These are phyloP conservation scores for Lichtheimia corymbifera DNA, from an alignment of 371 early-diverging fungal species.

Conservation along the genomic window DNA sequence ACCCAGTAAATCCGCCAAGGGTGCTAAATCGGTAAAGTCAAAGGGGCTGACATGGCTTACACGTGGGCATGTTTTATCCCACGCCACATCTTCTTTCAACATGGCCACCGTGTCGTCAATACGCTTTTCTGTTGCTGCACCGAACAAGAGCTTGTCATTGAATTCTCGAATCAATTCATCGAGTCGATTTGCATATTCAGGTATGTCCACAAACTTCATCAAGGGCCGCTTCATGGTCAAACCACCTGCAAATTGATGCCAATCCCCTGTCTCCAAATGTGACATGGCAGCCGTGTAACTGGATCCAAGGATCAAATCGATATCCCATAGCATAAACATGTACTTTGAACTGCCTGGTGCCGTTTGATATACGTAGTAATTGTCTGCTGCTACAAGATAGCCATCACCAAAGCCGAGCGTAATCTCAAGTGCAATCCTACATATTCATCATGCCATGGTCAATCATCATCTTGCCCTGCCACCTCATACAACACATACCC, in stretches of 20 bases:
- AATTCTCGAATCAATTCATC: conserved; percentile 22
- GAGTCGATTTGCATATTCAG: conserved; percentile 22
- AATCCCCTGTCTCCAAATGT: conserved; percentile 21
- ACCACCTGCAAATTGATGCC: conserved; percentile 20
- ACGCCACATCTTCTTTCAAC: conserved; percentile 33
- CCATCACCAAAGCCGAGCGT: conserved; percentile 11
- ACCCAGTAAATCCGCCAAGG: neutral
- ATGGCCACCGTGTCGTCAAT: conserved; percentile 20
- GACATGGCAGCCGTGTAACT: neutral
- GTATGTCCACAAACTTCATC: neutral
- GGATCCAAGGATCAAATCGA: conserved; percentile 30
- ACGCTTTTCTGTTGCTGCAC: conserved; percentile 12
- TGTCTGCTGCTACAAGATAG: conserved; percentile 18
- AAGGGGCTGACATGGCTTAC: neutral
- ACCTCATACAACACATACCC: conserved; percentile 11
- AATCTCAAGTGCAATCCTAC: conserved; percentile 22
- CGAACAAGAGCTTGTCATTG: conserved; percentile 18
- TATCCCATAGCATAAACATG: conserved; percentile 30
- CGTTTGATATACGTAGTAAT: conserved; percentile 31
- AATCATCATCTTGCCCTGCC: no score
- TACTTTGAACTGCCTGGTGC: neutral
- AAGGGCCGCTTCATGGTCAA: neutral
- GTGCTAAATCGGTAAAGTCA: neutral
- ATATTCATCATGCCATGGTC: no score
- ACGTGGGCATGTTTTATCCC: conserved; percentile 31